Percentiles rank a stretch among this genome's conserved stretches.
Conservation (phyloP, 1,284 basidiomycete species). For the Ceratorhiza oryzae-sativae region DNA sequence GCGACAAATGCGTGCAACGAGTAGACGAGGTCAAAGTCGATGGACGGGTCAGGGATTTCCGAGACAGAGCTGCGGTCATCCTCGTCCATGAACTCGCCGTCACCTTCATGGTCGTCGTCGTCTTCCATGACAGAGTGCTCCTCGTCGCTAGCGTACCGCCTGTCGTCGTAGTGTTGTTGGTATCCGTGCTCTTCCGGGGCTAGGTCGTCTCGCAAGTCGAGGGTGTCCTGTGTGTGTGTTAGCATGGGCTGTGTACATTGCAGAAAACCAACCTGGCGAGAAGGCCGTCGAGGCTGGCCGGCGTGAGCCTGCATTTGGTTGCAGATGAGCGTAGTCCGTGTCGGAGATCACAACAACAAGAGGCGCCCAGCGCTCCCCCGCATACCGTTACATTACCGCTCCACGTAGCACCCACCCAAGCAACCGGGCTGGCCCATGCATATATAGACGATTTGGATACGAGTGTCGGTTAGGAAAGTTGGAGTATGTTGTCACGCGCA, state of each 20-base stretch:
- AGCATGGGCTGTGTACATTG: background rate
- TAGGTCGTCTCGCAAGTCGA: conserved; percentile 25
- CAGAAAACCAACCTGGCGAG: conserved; percentile 20
- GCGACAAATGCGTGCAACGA: conserved; percentile 92
- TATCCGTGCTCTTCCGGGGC: conserved; percentile 29
- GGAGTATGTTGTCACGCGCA: background rate
- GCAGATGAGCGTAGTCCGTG: conserved; percentile 30
- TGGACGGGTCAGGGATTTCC: conserved; percentile 87
- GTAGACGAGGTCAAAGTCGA: conserved; percentile 90
- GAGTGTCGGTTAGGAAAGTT: background rate
- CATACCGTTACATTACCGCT: background rate
- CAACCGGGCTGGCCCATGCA: background rate
- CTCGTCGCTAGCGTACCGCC: conserved; percentile 42
- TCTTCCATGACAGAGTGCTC: conserved; percentile 45
- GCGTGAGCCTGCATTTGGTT: conserved; percentile 27
- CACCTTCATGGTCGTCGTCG: conserved; percentile 41
- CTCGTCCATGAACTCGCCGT: conserved; percentile 44
- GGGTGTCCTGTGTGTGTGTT: conserved; percentile 8
- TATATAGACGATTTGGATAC: background rate
- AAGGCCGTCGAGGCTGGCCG: conserved; percentile 22
- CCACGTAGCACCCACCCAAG: background rate
- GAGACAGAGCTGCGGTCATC: conserved; percentile 68
- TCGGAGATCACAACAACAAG: conserved; percentile 33
- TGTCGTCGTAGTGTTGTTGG: conserved; percentile 36
- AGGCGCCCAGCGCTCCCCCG: conserved; percentile 1